Conservation (phyloP, 306 rosid species). For the Comarum palustre region DNA sequence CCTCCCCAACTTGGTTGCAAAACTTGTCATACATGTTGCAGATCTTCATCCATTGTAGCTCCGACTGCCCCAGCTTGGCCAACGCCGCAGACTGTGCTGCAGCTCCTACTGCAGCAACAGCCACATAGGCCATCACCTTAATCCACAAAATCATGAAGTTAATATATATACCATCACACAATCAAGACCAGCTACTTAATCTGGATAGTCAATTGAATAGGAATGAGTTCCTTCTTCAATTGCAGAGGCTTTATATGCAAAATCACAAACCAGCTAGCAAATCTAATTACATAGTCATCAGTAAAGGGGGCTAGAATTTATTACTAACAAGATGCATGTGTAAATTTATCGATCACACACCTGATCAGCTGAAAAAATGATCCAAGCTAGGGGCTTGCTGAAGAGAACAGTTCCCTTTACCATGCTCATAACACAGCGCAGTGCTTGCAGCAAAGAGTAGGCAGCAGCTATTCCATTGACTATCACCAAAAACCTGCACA, state of each 20-base stretch:
- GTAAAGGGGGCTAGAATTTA: background rate
- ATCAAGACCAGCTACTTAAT: background rate
- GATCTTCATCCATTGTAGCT: constrained; percentile 75
- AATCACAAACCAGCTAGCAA: no score
- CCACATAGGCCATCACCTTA: constrained; percentile 75
- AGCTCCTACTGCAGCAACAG: constrained; percentile 62
- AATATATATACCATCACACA: background rate
- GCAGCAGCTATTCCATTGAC: constrained; percentile 68
- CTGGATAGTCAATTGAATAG: background rate
- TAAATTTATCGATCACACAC: constrained; percentile 24
- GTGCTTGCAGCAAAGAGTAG: constrained; percentile 66
- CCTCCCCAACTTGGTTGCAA: constrained; percentile 85
- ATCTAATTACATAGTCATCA: background rate
- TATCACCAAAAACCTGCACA: constrained; percentile 61
- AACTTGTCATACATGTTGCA: constrained; percentile 77
- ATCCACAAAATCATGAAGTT: background rate
- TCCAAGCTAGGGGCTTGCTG: constrained; percentile 83
- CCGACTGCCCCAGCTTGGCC: constrained; percentile 74
- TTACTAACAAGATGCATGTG: background rate
- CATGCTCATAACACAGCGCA: constrained; percentile 59
- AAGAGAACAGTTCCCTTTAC: constrained; percentile 57
- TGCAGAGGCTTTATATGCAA: no score
- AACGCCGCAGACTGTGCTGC: constrained; percentile 59
- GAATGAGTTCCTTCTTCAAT: background rate
- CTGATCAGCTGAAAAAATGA: constrained; percentile 84